These are phyloP conservation scores for Clonostachys byssicola DNA, from an alignment of 2,329 filamentous ascomycete species.

Conservation along the genomic window DNA sequence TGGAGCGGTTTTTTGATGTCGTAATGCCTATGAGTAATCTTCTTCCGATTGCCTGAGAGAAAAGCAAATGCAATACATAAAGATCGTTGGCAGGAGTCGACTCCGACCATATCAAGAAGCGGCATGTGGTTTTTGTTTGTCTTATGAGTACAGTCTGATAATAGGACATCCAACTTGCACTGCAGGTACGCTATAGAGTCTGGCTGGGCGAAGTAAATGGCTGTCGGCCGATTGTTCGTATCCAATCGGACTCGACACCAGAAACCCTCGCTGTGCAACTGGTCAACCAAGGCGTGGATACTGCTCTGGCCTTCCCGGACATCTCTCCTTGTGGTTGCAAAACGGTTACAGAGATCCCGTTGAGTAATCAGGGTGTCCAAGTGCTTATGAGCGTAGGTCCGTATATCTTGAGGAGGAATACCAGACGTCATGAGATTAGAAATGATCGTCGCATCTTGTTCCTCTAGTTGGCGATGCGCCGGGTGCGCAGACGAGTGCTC, in stretches of 20 bases:
- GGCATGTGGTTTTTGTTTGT: conserved; percentile 12
- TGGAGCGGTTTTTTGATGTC: conserved; percentile 5
- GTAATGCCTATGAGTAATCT: conserved; percentile 11
- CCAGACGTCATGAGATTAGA: conserved; percentile 5
- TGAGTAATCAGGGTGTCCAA: conserved; percentile 2
- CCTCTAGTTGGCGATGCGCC: conserved; percentile 1
- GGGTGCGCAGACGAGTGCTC: conserved; percentile 3
- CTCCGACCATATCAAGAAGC: conserved; percentile 11
- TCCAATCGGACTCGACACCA: conserved; percentile 9
- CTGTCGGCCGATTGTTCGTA: conserved; percentile 8
- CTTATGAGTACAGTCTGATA: conserved; percentile 14
- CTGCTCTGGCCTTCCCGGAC: conserved; percentile 8
- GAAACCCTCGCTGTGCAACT: conserved; percentile 11
- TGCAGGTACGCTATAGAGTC: conserved; percentile 12
- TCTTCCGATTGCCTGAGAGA: conserved; percentile 8
- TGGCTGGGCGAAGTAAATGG: conserved; percentile 13
- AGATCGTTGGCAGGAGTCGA: conserved; percentile 9
- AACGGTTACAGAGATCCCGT: conserved; percentile 12
- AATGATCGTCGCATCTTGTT: conserved; percentile 1
- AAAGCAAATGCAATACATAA: conserved; percentile 15
- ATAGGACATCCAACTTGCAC: conserved; percentile 8
- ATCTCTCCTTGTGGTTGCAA: conserved; percentile 6
- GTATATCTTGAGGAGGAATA: conserved; percentile 7
- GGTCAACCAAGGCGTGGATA: conserved; percentile 12
- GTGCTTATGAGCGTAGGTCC: conserved; percentile 4